Evolutionary conservation across 139 green algal species (phyloP).

Genomic region (Diplosphaera chodatii): DNA sequence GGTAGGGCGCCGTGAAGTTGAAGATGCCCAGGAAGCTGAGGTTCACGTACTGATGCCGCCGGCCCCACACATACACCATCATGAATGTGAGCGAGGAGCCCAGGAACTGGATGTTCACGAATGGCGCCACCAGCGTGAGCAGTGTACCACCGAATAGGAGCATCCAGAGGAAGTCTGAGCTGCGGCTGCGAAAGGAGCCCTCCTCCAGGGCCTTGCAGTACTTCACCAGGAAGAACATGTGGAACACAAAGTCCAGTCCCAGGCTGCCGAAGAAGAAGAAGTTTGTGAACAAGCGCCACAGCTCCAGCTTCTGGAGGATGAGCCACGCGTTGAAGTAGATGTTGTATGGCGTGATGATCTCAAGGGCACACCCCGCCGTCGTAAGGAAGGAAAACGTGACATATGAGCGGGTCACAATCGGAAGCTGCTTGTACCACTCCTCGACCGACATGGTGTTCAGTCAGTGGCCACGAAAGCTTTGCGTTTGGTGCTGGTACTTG

Average conservation of each 20-base stretch:
- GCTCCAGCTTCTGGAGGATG: slow-evolving; percentile 82
- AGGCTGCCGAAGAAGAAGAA: slow-evolving; percentile 98
- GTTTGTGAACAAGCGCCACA: slow-evolving; percentile 95
- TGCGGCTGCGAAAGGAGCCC: slow-evolving; percentile 84
- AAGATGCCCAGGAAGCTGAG: slow-evolving; percentile 97
- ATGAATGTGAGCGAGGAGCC: slow-evolving; percentile 96
- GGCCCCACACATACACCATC: slow-evolving; percentile 98
- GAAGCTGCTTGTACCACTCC: slow-evolving; percentile 88
- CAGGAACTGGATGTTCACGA: slow-evolving; percentile 94
- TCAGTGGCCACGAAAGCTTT: too few species aligned
- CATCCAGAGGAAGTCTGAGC: slow-evolving; percentile 98
- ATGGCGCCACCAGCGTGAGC: slow-evolving; percentile 73
- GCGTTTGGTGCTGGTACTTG: too few species aligned
- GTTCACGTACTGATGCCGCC: slow-evolving; percentile 85
- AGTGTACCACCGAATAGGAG: slow-evolving; percentile 83
- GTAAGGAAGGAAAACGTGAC: slow-evolving; percentile 92
- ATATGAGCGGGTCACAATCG: slow-evolving; percentile 89
- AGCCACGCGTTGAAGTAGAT: slow-evolving; percentile 96
- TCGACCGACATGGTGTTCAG: slow-evolving; percentile 58
- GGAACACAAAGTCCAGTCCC: slow-evolving; percentile 97
- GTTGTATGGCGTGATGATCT: slow-evolving; percentile 92
- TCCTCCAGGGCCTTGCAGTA: slow-evolving; percentile 97
- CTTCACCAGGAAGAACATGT: slow-evolving; percentile 99
- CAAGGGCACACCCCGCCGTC: slow-evolving; percentile 85
- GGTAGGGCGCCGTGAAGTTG: slow-evolving; percentile 97